Percentiles rank a stretch among this genome's conserved stretches.
Evolutionary conservation across 148 eudicot genomes (phyloP).

Genomic region (Pouteria glomerata): DNA sequence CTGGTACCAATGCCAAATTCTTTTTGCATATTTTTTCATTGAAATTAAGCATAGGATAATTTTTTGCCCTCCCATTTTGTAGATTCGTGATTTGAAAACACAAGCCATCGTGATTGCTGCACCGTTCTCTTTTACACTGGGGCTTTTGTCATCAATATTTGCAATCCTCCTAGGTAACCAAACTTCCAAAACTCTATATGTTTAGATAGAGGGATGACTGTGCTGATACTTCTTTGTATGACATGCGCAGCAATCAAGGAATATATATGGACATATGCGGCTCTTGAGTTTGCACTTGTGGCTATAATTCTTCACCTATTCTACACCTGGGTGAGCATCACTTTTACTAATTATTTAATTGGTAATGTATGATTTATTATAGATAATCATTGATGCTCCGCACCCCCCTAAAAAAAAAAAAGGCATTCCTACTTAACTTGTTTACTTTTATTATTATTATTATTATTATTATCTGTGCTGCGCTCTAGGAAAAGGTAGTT

Average conservation of each 20-base stretch:
- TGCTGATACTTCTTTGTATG: slow-evolving; percentile 14
- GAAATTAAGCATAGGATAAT: background rate
- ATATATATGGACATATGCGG: slow-evolving; percentile 86
- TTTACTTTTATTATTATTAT: too few species aligned
- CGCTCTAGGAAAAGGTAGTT: too few species aligned
- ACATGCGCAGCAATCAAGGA: slow-evolving; percentile 78
- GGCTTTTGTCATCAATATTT: slow-evolving; percentile 57
- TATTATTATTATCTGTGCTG: too few species aligned
- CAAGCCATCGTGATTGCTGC: slow-evolving; percentile 72
- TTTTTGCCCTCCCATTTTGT: slow-evolving; percentile 9
- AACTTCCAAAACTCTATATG: slow-evolving; percentile 4
- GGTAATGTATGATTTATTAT: background rate
- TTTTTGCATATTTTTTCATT: background rate
- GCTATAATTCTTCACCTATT: slow-evolving; percentile 59
- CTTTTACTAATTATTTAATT: background rate
- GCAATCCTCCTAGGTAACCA: slow-evolving; percentile 67
- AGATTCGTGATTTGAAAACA: slow-evolving; percentile 65
- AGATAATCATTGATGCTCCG: too few species aligned
- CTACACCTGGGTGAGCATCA: slow-evolving; percentile 53
- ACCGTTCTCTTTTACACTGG: slow-evolving; percentile 71
- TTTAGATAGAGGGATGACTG: background rate
- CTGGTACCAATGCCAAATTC: background rate
- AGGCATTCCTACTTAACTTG: too few species aligned
- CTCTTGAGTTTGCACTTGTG: slow-evolving; percentile 80
- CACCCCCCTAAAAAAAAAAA: too few species aligned